Evolutionary conservation across 2,329 filamentous ascomycete species (phyloP).

Genomic region (Ilyonectria robusta): DNA sequence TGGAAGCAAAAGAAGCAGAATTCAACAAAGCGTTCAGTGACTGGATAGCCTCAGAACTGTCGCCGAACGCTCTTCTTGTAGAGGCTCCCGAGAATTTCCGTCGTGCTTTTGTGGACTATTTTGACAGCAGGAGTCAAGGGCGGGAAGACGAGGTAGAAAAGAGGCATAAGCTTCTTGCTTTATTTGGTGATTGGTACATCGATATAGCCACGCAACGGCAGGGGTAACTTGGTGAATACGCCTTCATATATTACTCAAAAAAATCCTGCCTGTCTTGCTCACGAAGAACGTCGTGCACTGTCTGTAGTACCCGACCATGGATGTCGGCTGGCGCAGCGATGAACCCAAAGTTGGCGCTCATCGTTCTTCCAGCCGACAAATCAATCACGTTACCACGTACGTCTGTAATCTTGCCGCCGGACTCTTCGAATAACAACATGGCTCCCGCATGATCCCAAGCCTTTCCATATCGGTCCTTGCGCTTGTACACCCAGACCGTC

Average conservation of each 20-base stretch:
- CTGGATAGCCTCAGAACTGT: too few relatives aligned
- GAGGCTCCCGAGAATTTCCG: too few relatives aligned
- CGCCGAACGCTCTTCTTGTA: too few relatives aligned
- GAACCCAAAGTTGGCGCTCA: constrained; percentile 68
- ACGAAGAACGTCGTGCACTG: constrained; percentile 82
- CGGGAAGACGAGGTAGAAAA: too few relatives aligned
- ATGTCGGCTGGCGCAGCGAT: constrained; percentile 64
- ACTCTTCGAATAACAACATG: constrained; percentile 71
- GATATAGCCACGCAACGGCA: too few relatives aligned
- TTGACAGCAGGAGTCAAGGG: too few relatives aligned
- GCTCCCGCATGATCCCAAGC: constrained; percentile 74
- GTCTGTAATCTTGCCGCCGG: constrained; percentile 69
- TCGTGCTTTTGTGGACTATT: too few relatives aligned
- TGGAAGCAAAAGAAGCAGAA: too few relatives aligned
- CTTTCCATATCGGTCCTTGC: constrained; percentile 64
- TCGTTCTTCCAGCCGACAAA: constrained; percentile 62
- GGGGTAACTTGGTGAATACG: neutral
- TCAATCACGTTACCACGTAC: constrained; percentile 67
- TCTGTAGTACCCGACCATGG: constrained; percentile 67
- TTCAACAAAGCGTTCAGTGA: too few relatives aligned
- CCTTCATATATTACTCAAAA: too few relatives aligned
- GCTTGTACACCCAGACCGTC: constrained; percentile 70
- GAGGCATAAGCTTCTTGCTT: too few relatives aligned
- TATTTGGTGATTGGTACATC: too few relatives aligned
- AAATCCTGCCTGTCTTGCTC: constrained; percentile 49